These are phyloP conservation scores for Ophiostoma quercus DNA, from an alignment of 2,329 filamentous ascomycete genomes.

Conservation along the genomic window DNA sequence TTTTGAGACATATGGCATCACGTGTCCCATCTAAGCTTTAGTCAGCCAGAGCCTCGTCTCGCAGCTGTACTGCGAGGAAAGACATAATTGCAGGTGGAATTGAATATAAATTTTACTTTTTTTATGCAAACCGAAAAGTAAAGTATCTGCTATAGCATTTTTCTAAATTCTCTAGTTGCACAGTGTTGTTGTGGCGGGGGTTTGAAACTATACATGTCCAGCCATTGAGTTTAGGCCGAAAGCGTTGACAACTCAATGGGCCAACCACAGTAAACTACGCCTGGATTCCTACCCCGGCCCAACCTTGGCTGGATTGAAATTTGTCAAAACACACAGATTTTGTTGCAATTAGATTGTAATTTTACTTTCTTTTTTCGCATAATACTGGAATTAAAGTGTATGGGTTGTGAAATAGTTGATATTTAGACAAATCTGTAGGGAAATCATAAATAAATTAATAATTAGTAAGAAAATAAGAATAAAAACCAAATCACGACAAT, in stretches of 20 bases:
- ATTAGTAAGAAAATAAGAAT: no score
- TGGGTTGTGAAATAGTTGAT: no score
- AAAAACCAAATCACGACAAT: no score
- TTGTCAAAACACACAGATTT: background rate
- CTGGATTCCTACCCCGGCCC: background rate
- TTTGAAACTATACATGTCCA: background rate
- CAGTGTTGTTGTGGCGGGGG: background rate
- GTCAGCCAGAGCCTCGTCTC: conserved; percentile 4
- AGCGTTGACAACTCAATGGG: conserved; percentile 16
- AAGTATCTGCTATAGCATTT: background rate
- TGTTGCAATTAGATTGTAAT: background rate
- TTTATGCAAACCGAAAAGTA: background rate
- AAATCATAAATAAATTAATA: no score
- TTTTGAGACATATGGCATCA: background rate
- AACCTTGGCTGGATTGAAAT: background rate
- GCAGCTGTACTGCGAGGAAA: background rate
- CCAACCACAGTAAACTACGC: conserved; percentile 15
- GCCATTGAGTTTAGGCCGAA: background rate
- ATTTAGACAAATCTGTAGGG: no score
- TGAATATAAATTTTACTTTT: background rate
- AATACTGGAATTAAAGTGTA: no score
- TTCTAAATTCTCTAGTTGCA: background rate
- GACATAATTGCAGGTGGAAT: background rate
- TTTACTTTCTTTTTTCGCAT: no score
- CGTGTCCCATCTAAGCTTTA: background rate